Conservation (phyloP, 73 alveolate species). For the Breviolum minutum region DNA sequence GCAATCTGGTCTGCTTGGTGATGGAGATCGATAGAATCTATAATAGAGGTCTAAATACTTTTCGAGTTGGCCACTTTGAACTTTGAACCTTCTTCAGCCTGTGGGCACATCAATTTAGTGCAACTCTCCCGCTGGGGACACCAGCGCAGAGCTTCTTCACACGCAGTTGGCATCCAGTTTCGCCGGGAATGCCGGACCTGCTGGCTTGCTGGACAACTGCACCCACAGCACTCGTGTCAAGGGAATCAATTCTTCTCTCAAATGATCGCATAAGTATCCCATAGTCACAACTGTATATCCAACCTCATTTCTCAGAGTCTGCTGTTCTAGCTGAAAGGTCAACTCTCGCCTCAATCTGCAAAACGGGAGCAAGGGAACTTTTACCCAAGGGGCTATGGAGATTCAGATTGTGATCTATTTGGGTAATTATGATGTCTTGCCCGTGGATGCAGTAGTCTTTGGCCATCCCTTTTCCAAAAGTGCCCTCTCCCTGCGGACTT, state of each 20-base stretch:
- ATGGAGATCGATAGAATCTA: too few species aligned
- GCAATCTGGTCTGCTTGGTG: not conserved
- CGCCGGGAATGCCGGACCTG: slow-evolving; percentile 6
- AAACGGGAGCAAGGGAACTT: too few species aligned
- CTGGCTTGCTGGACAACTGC: not conserved
- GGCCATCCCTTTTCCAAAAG: too few species aligned
- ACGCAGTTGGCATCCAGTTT: slow-evolving; percentile 81
- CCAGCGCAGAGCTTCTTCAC: slow-evolving; percentile 44
- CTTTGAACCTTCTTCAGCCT: too few species aligned
- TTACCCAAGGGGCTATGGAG: too few species aligned
- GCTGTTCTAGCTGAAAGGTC: slow-evolving; percentile 79
- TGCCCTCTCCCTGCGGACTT: too few species aligned
- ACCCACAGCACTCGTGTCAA: not conserved
- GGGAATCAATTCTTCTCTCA: too few species aligned
- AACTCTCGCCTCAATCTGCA: slow-evolving; percentile 23
- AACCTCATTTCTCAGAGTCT: slow-evolving; percentile 52
- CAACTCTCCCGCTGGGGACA: not conserved
- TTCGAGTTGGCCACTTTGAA: not conserved
- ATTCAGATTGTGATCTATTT: too few species aligned
- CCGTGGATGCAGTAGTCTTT: too few species aligned
- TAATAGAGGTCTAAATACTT: not conserved
- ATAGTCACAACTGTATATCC: not conserved
- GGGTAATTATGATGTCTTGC: too few species aligned
- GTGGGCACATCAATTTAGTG: not conserved
- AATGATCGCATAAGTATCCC: too few species aligned